Percentiles rank a stretch among this genome's conserved stretches.
Conservation (phyloP, 176 grass and related monocot genomes). For the Melocanna baccifera region DNA sequence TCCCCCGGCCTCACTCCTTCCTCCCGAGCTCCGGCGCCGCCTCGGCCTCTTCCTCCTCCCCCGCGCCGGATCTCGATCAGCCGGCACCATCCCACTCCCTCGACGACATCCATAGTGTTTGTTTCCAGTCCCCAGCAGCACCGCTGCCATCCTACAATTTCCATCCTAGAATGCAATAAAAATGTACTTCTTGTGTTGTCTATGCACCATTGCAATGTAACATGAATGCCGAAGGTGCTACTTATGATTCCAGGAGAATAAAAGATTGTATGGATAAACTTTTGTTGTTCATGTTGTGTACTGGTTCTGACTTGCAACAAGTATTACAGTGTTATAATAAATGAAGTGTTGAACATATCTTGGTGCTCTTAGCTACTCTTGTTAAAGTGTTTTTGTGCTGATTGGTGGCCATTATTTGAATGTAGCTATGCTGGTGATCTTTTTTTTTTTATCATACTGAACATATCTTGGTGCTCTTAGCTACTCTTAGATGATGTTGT, state of each 20-base stretch:
- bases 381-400: neutral
- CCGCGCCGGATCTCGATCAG: too few relatives aligned
- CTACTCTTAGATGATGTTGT: too few relatives aligned
- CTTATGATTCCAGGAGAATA: slow-evolving; percentile 10
- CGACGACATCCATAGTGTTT: too few relatives aligned
- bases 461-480: too few relatives aligned
- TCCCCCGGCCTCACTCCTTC: too few relatives aligned
- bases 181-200: neutral
- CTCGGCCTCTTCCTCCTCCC: too few relatives aligned
- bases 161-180: neutral
- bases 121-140: too few relatives aligned
- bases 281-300: neutral
- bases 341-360: neutral
- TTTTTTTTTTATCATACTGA: neutral
- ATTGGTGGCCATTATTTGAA: neutral
- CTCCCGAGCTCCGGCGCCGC: too few relatives aligned
- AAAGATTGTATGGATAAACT: slow-evolving; percentile 14
- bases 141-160: neutral
- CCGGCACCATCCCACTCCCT: too few relatives aligned
- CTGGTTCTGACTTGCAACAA: slow-evolving; percentile 3
- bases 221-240: neutral
- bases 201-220: slow-evolving; percentile 11
- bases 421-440: neutral
- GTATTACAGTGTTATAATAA: neutral
- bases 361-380: neutral